Conservation (phyloP, 2,329 filamentous ascomycete species). For the Sordariomycetes sp. region DNA sequence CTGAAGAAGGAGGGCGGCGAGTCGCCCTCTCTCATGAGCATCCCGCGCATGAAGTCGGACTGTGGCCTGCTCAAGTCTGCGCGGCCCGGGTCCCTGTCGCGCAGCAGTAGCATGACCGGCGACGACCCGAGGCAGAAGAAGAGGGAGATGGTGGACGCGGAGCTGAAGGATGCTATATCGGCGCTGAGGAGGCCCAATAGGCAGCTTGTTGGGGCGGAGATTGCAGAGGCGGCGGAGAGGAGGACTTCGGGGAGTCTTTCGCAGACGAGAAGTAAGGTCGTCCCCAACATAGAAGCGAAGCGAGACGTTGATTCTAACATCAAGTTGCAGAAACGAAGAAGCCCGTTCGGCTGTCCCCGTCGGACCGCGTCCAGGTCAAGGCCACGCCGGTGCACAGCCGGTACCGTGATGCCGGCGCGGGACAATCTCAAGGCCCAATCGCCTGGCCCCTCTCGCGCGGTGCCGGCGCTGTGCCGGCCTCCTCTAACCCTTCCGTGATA, state of each 20-base stretch:
- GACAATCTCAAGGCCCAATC: neutral
- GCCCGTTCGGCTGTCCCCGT: slow-evolving; percentile 22
- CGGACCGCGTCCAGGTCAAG: slow-evolving; percentile 34
- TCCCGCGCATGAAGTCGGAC: slow-evolving; percentile 26
- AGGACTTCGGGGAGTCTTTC: slow-evolving; percentile 33
- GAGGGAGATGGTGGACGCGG: slow-evolving; percentile 54
- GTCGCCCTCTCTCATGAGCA: slow-evolving; percentile 32
- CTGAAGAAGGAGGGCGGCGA: slow-evolving; percentile 61
- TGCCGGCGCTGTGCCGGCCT: neutral
- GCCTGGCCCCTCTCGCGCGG: neutral
- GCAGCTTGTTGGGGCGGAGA: slow-evolving; percentile 50
- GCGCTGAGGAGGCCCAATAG: slow-evolving; percentile 66
- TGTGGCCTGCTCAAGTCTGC: slow-evolving; percentile 15
- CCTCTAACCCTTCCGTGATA: slow-evolving; percentile 16
- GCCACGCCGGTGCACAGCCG: slow-evolving; percentile 42
- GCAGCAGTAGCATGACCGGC: slow-evolving; percentile 32
- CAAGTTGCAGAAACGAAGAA: slow-evolving; percentile 35
- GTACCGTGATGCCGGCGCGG: slow-evolving; percentile 12
- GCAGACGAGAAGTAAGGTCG: slow-evolving; percentile 34
- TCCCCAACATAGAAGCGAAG: neutral
- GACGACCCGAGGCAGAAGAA: slow-evolving; percentile 47
- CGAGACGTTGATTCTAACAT: slow-evolving; percentile 13
- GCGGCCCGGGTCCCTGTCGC: slow-evolving; percentile 22
- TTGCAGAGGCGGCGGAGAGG: slow-evolving; percentile 54
- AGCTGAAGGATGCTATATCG: slow-evolving; percentile 61